Conservation (phyloP, 1,284 basidiomycete species). For the Ustilago lituana region DNA sequence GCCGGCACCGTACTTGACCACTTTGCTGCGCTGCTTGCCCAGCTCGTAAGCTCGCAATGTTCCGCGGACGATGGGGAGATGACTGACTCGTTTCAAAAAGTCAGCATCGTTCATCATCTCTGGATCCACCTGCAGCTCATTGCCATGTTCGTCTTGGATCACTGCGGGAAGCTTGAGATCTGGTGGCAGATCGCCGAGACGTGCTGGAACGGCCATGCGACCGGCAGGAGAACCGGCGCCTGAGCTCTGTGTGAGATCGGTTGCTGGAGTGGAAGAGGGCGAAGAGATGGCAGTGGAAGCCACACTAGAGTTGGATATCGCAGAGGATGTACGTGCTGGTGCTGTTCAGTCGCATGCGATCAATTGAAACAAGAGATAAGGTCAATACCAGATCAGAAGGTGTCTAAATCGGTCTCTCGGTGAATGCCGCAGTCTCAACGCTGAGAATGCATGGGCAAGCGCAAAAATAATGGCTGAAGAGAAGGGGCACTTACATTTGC, state of each 20-base stretch:
- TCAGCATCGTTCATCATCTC: conserved; percentile 60
- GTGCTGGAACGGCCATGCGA: conserved; percentile 28
- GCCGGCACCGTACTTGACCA: conserved; percentile 87
- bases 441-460: neutral
- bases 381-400: too few species aligned
- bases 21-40: conserved; percentile 78
- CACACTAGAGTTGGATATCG: conserved; percentile 50
- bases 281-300: conserved; percentile 56
- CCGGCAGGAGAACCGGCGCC: conserved; percentile 39
- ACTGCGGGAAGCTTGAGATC: conserved; percentile 59
- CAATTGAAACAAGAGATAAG: too few species aligned
- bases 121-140: conserved; percentile 53
- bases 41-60: conserved; percentile 79
- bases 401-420: too few species aligned
- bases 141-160: conserved; percentile 58
- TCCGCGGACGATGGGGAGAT: conserved; percentile 74
- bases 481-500: conserved; percentile 20
- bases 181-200: conserved; percentile 52
- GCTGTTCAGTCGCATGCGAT: too few species aligned
- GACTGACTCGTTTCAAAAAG: conserved; percentile 55
- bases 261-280: conserved; percentile 53
- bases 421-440: too few species aligned
- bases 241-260: conserved; percentile 49
- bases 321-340: conserved; percentile 40
- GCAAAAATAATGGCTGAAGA: neutral